Base-by-base conservation (phyloP, 2,329 filamentous ascomycete species). In the Colletotrichum sp. region DNA sequence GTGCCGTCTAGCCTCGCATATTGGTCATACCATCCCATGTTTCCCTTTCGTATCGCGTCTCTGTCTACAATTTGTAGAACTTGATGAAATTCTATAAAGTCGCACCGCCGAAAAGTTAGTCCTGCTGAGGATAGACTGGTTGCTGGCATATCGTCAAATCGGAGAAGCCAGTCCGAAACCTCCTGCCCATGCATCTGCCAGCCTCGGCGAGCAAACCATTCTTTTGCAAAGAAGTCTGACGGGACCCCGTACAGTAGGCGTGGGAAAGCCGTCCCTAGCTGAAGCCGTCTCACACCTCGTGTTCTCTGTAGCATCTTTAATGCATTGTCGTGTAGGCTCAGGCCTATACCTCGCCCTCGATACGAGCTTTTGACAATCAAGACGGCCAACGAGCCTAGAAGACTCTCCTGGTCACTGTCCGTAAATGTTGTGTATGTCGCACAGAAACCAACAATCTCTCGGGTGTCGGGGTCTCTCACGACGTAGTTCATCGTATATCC, bases 21-120 rank as follows among this genome's bases (percentile, higher is more conserved):
- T 79, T 92, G 89, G 79, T 92, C 90, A 78, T 89, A 92, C 89
- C 90, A 92, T 59, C 90, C 90, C 78, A 91, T 87, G 60, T 87
- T 85, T 39, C 86, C 84, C 75, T 89, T 87, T 64, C 84, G 84
- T 12, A 82, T 82, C 0, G 88, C 89, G 69, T 89, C 88, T 66
- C 83, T 85, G 69, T 88, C 87, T 12, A 90, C 89, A 78, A 92
- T 86, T 3, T 86, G 85, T 65, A 90, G 79, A 3, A 92, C 88
- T 32, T 80, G 78, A 49, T 86, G 81, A 72, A 88, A 88, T 75
- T 92, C 90, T 32, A 82, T 75, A 32, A 86, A 81, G 32, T 85
- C 85, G 78, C 89, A 90, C 21, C 82, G 81, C 36, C 87, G 84
- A 77, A 91, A 89, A 8, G 78, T 82, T 16, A 90, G 79, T 1